Conservation (phyloP, 352 stramenopile species). For the Phytophthora brassicae region DNA sequence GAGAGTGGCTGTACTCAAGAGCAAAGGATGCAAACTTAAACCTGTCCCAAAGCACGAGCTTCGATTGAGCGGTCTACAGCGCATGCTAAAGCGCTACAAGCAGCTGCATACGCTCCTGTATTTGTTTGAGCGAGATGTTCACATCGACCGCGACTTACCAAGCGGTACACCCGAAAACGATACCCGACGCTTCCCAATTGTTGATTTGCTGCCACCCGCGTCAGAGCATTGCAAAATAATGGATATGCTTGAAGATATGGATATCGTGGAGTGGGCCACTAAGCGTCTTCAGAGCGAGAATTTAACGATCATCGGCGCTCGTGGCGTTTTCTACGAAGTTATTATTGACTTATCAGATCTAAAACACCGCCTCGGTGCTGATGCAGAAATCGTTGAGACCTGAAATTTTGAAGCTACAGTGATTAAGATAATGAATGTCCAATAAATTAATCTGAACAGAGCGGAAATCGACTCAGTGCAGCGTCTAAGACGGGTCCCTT, state of each 20-base stretch:
- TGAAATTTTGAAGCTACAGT: no score
- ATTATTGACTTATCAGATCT: background rate
- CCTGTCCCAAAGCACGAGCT: background rate
- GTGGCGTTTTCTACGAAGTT: background rate
- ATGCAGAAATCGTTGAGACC: no score
- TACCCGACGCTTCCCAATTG: background rate
- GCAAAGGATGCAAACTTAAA: background rate
- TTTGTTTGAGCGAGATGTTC: background rate
- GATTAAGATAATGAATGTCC: background rate
- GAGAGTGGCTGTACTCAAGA: background rate
- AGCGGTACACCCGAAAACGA: background rate
- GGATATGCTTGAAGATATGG: background rate
- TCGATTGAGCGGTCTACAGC: background rate
- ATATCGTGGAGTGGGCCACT: background rate
- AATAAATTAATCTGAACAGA: background rate
- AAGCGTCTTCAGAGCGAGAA: background rate
- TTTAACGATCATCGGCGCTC: background rate
- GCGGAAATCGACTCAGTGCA: background rate
- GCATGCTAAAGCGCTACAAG: background rate
- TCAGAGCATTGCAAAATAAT: background rate
- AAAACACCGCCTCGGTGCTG: background rate
- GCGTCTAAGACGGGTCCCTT: no score
- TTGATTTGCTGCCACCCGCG: background rate
- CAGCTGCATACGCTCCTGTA: background rate
- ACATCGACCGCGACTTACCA: background rate